Evolutionary conservation across 768 basidiomycete species (phyloP), one percentile per base, ranked within the genome.

Genomic region (Lyophyllum decastes): DNA sequence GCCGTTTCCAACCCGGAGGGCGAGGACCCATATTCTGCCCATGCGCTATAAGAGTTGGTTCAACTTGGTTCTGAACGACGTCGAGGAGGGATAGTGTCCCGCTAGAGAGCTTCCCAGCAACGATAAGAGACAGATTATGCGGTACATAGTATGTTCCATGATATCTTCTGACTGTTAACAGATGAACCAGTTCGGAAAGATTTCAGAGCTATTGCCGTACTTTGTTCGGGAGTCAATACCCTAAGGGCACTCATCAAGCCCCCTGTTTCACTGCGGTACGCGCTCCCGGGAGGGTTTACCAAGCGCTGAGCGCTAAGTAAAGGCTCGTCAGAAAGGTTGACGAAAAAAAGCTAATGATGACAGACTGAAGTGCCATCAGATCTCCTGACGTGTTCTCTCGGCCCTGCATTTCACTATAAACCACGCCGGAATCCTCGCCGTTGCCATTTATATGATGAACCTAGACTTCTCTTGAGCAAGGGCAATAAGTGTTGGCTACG

Each of bases 371-470:
- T 35, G 88, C 86, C 91, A 97, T 95, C 44, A 98, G 76, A 74
- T 98, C 95, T 10, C 85, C 87, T 1, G 92, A 85, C 0, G 92
- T 94, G 67, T 98, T 98, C 76, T 98, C 89, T 47, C 96, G 83
- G 1, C 94, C 95, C 74, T 95, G 93, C 95, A 97, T 97, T 75
- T 95, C 92, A 67, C 90, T 91, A 72, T 97, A 98, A 10, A 98
- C 96, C 1, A 99, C 97, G 35, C 97, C 97, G 16, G 92, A 90
- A 67, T 98, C 86, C 64, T 95, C 85, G 8, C 94, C 96, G 67
- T 92, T 86, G 2, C 83, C 83, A 70, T 98, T 91, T 62, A 98
- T 86, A 72, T 98, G 94, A 71, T 98, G 93, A n/a, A 99, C 89
- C 90, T 92, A 62, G 10, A 12, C 46, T 41, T 17, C 40, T n/a